Percentiles rank a stretch among this genome's conserved stretches.
phyloP scores from a whole-genome alignment of 495 filamentous ascomycete genomes.

The Immersiella caudata region DNA sequence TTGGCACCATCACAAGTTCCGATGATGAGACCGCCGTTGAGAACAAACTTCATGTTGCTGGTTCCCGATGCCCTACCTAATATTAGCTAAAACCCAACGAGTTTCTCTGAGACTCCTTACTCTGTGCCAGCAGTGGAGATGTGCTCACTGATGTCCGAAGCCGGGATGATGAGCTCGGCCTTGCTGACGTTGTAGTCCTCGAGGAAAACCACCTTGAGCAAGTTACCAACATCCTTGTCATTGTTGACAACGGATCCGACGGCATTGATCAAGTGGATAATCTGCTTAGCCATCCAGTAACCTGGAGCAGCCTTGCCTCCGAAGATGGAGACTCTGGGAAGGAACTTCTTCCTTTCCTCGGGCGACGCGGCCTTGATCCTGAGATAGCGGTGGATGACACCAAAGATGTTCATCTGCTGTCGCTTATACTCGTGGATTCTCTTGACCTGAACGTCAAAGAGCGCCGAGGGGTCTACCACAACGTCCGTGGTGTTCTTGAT shows the following conservation, averaged over 20 bases:
- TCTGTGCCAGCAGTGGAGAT: conserved; percentile 98
- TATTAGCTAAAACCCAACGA: conserved; percentile 42
- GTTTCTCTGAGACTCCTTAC: conserved; percentile 49
- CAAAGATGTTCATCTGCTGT: conserved; percentile 98
- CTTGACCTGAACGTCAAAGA: conserved; percentile 98
- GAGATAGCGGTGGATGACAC: conserved; percentile 93
- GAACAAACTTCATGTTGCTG: conserved; percentile 97
- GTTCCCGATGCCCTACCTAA: conserved; percentile 55
- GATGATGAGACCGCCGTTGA: conserved; percentile 96
- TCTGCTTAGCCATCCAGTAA: conserved; percentile 99
- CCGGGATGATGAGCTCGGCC: conserved; percentile 93
- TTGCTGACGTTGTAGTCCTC: conserved; percentile 99
- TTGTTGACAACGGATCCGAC: conserved; percentile 92
- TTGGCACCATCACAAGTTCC: conserved; percentile 98
- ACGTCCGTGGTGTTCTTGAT: conserved; percentile 81
- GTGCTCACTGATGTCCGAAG: conserved; percentile 95
- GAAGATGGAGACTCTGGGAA: conserved; percentile 94
- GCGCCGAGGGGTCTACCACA: conserved; percentile 79
- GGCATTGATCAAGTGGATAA: conserved; percentile 94
- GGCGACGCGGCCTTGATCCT: conserved; percentile 81
- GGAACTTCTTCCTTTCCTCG: conserved; percentile 84
- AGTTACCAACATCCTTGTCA: conserved; percentile 86
- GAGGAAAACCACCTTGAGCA: conserved; percentile 94
- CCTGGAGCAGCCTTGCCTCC: conserved; percentile 97
- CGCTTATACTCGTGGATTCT: conserved; percentile 99